Evolutionary conservation across 306 rosid species (phyloP), one percentile per base, ranked within the genome.

Genomic region (Rosa rugosa): DNA sequence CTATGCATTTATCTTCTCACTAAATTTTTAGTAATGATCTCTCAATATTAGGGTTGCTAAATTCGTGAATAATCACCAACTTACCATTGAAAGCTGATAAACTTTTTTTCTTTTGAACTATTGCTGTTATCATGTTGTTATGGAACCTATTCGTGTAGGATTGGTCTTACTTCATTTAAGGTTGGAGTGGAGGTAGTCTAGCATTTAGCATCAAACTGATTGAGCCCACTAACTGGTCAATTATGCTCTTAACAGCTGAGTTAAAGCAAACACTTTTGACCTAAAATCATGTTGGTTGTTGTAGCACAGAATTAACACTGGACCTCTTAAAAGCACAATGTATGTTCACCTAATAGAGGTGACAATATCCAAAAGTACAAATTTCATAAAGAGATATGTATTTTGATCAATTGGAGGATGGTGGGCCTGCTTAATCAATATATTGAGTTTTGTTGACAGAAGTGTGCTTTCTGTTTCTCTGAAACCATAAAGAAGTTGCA

Each of bases 291-390:
- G 62, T 63, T 64, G 60, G 62, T 62, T 64, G 36, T 45, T 45
- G 70, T 60, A 75, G 27, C 79, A 23, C 60, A 75, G 44, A 60
- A 44, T 60, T 41, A 10, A 25, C 56, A 42, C 22, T 63, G 72
- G 49, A 40, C 60, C 79, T 36, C 68, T 46, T 53, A 76, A 63
- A 34, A 76, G 72, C 60, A 63, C 36, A 63, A 27, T 63, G 22
- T 60, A 20, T 63, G 60, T 31, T 62, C 72, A 76, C 72, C 79
- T 31, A 63, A 46, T 31, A 75, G 72, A 75, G 78, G 72, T 63
- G 62, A 45, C 62, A 31, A 47, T 63, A 75, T 63, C 72, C n/a
- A 63, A 46, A 75, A 63, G 79, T 46, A 75, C 62, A 75, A 63
- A 45, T 45, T 62, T 63, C 72, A 63, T 63, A 63, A 76, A 76